Evolutionary conservation across 768 basidiomycete species (phyloP).

Genomic region (Amanita inopinata): DNA sequence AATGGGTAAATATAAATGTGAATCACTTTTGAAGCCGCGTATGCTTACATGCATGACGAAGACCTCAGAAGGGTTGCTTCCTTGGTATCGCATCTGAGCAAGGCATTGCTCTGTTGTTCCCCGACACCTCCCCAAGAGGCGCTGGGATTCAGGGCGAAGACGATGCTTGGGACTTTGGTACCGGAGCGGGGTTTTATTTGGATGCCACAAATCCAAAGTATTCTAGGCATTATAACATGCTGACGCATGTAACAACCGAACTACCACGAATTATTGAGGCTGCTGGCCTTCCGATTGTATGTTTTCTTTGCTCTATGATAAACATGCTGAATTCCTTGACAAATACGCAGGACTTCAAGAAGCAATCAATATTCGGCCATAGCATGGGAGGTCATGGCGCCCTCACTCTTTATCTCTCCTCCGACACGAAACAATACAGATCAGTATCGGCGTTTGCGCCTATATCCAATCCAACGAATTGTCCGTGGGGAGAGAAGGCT

Average conservation of each 20-base stretch:
- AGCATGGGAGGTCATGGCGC: slow-evolving; percentile 98
- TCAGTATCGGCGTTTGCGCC: slow-evolving; percentile 88
- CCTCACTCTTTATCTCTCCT: slow-evolving; percentile 78
- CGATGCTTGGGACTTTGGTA: slow-evolving; percentile 84
- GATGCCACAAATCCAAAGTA: slow-evolving; percentile 77
- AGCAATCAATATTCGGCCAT: slow-evolving; percentile 90
- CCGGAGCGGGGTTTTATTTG: slow-evolving; percentile 94
- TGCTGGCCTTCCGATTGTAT: slow-evolving; percentile 68
- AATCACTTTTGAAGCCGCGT: not conserved
- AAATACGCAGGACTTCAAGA: slow-evolving; percentile 55
- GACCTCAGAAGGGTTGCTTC: slow-evolving; percentile 91
- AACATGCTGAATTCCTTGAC: not conserved
- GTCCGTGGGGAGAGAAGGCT: slow-evolving; percentile 89
- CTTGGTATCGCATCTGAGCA: slow-evolving; percentile 76
- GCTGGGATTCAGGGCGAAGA: slow-evolving; percentile 80
- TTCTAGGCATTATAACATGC: slow-evolving; percentile 80
- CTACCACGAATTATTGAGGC: slow-evolving; percentile 71
- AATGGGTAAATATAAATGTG: slow-evolving; percentile 49
- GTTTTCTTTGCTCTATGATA: slow-evolving; percentile 17
- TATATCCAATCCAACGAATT: slow-evolving; percentile 76
- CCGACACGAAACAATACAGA: slow-evolving; percentile 60
- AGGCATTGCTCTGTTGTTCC: slow-evolving; percentile 86
- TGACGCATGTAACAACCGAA: slow-evolving; percentile 74
- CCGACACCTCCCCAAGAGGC: slow-evolving; percentile 93
- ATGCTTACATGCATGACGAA: slow-evolving; percentile 18